Evolutionary conservation across 23 red algal species (phyloP).

Genomic region (Gracilaria vermiculophylla): DNA sequence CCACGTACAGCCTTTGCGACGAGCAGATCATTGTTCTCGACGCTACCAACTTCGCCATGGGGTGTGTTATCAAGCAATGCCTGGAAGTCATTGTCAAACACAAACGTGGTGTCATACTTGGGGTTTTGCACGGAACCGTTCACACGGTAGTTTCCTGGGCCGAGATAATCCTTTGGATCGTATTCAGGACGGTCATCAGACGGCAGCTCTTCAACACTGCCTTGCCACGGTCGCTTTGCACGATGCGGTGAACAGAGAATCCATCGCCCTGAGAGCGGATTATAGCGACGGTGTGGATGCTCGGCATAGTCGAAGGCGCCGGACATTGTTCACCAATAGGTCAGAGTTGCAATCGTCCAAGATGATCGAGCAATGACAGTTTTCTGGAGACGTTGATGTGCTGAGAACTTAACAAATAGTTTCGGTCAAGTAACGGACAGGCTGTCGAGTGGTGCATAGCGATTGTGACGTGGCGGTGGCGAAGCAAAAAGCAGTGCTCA

Average conservation of each 20-base stretch:
- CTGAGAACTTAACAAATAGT: background rate
- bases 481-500: background rate
- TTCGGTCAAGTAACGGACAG: background rate
- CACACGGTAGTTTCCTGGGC: slow-evolving; percentile 88
- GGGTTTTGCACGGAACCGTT: slow-evolving; percentile 81
- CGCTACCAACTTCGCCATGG: slow-evolving; percentile 43
- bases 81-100: slow-evolving; percentile 98
- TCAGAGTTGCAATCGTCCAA: too few relatives aligned
- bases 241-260: slow-evolving; percentile 93
- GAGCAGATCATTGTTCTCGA: slow-evolving; percentile 64
- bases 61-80: slow-evolving; percentile 81
- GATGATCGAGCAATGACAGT: too few relatives aligned
- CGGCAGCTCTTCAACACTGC: slow-evolving; percentile 66
- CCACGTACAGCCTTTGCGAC: slow-evolving; percentile 75
- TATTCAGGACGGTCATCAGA: slow-evolving; percentile 81
- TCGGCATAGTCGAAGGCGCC: slow-evolving; percentile 83
- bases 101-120: slow-evolving; percentile 80
- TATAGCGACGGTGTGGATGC: slow-evolving; percentile 92
- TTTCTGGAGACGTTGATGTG: background rate
- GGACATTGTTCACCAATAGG: slow-evolving; percentile 16
- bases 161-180: slow-evolving; percentile 89
- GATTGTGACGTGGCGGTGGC: background rate
- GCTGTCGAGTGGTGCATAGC: background rate
- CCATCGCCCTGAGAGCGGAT: slow-evolving; percentile 78
- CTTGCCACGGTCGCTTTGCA: slow-evolving; percentile 96